Base-by-base conservation (phyloP, 768 basidiomycete species). In the Floccularia luteovirens region DNA sequence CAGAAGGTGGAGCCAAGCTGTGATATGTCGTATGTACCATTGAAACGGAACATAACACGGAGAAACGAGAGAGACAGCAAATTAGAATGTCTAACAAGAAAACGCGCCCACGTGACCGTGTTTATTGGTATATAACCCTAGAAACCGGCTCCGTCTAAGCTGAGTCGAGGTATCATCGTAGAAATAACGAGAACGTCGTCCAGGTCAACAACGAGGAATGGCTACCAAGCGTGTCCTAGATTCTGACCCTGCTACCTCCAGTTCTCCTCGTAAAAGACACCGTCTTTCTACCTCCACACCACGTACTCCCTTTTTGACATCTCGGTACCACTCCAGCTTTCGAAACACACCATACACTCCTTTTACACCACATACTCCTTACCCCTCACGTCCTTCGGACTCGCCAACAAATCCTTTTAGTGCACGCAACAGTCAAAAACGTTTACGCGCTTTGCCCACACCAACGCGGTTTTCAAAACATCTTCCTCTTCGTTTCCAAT, bases 401-500 rank as follows among this genome's bases (percentile, higher is more conserved):
- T 83, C 82, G 0, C 82, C 83, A 0, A 72, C 77, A 3, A 85
- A 84, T 48, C 83, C 82, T 0, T 79, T 85, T 43, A 79, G 80
- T 12, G 62, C 78, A 32, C 74, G 73, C 34, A 66, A 70, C 13
- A 63, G 64, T 11, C 60, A 64, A 14, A 54, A 64, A 11, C 48
- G 69, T 2, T 50, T 59, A 5, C 66, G 64, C 17, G 52, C 59
- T 0, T 57, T 72, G 6, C 72, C 72, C 1, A 48, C 61, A 0
- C 54, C 67, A 0, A 70, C 74, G 0, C 68, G 72, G 0, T 81
- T 77, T 53, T 67, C 67, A 11, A 72, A 75, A 42, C 82, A 86
- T 47, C 63, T 82, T 17, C 64, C 78, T 0, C 67, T 85, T 12
- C 74, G 79, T 14, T 74, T 82, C 52, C 82, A 82, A 57, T 60